phyloP scores from a whole-genome alignment of 257 asterid genomes.

The Solanum gracilifrons region DNA sequence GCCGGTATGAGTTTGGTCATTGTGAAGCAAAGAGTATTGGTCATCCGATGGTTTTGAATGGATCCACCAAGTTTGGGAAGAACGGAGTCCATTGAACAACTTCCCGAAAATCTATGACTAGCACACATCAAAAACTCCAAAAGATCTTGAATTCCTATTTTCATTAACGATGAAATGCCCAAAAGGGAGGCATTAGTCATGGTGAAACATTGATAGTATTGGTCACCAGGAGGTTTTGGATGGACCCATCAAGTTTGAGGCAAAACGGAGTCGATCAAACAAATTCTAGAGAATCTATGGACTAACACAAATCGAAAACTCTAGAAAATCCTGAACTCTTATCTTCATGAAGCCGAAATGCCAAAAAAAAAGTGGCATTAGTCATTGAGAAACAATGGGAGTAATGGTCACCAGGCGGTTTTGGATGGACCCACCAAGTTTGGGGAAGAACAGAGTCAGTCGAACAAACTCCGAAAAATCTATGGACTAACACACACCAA shows the following conservation, averaged over 20 bases:
- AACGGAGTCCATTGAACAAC: neutral
- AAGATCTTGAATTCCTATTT: neutral
- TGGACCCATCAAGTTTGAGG: neutral
- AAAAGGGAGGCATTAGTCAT: neutral
- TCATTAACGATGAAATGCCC: neutral
- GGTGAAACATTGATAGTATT: neutral
- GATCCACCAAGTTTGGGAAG: neutral
- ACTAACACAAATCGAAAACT: neutral
- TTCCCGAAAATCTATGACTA: neutral
- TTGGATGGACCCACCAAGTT: neutral
- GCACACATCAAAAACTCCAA: neutral
- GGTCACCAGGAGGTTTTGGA: neutral
- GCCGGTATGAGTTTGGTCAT: neutral
- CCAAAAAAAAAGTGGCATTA: neutral
- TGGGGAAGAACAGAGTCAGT: neutral
- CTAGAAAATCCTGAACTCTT: neutral
- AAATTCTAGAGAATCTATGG: neutral
- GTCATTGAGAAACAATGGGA: neutral
- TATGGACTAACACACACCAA: neutral
- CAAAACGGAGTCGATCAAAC: neutral
- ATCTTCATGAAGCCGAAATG: neutral
- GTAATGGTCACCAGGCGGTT: neutral
- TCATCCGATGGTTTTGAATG: neutral
- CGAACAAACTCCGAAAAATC: neutral
- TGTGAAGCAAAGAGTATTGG: neutral